phyloP scores from a whole-genome alignment of 192 early-diverging fungal species.

The Piromyces sp. region DNA sequence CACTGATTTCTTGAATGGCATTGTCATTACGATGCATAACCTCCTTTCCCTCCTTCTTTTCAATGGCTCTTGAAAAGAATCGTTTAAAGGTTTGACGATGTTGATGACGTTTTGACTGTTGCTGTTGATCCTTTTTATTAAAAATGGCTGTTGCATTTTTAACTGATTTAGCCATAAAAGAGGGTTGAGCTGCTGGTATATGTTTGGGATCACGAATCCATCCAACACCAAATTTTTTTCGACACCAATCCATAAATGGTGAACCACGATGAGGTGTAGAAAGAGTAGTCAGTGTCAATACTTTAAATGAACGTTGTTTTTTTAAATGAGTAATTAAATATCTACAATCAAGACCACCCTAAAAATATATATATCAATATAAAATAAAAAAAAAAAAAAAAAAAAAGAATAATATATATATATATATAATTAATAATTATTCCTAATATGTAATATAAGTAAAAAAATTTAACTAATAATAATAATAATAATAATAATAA shows the following conservation, averaged over 20 bases:
- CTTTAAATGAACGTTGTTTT: constrained; percentile 35
- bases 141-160: background rate
- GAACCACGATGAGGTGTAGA: constrained; percentile 87
- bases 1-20: constrained; percentile 1
- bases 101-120: background rate
- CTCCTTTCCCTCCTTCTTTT: background rate
- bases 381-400: too few relatives aligned
- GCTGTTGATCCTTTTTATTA: background rate
- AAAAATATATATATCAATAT: too few relatives aligned
- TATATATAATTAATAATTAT: too few relatives aligned
- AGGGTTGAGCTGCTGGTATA: background rate
- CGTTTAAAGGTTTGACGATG: background rate
- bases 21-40: too few relatives aligned
- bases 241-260: constrained; percentile 87
- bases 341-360: constrained; percentile 79
- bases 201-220: constrained; percentile 11
- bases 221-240: constrained; percentile 69
- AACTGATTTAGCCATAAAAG: background rate
- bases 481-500: too few relatives aligned
- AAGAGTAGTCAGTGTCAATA: constrained; percentile 73
- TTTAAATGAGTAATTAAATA: constrained; percentile 74
- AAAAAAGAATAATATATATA: too few relatives aligned
- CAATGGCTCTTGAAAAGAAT: constrained; percentile 12
- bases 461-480: too few relatives aligned
- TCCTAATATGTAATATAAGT: too few relatives aligned